Percentiles rank a stretch among this genome's conserved stretches.
phyloP scores from a whole-genome alignment of 257 asterid genomes.

The Primulina eburnea region DNA sequence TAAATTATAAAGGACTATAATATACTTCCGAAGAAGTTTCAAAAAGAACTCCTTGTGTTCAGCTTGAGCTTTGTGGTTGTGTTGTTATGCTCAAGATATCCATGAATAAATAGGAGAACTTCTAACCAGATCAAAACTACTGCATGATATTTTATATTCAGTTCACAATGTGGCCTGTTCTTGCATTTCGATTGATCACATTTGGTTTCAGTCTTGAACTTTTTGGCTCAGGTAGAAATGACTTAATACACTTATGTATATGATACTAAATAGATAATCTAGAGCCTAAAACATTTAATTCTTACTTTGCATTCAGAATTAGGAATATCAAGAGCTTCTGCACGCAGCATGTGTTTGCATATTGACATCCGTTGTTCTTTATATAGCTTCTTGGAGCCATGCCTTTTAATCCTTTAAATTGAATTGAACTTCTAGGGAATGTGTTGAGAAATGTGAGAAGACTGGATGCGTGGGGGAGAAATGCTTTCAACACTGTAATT shows the following conservation, averaged over 20 bases:
- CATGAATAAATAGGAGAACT: not conserved
- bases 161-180: not conserved
- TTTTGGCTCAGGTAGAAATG: not conserved
- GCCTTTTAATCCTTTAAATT: constrained; percentile 25
- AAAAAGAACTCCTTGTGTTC: not conserved
- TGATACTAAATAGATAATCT: not conserved
- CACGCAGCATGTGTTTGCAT: constrained; percentile 10
- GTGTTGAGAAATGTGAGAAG: constrained; percentile 72
- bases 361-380: constrained; percentile 13
- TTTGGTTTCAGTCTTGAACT: not conserved
- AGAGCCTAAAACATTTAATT: not conserved
- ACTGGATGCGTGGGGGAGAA: constrained; percentile 76
- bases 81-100: not conserved
- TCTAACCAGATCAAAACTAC: not conserved
- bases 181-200: not conserved
- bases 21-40: not conserved
- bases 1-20: not conserved
- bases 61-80: not conserved
- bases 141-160: not conserved
- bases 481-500: constrained; percentile 83
- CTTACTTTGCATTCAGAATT: not conserved
- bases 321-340: not conserved
- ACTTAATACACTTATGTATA: not conserved
- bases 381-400: constrained; percentile 15
- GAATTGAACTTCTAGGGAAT: constrained; percentile 45